Conservation (phyloP, 495 filamentous ascomycete genomes). For the Cercophora samala region DNA sequence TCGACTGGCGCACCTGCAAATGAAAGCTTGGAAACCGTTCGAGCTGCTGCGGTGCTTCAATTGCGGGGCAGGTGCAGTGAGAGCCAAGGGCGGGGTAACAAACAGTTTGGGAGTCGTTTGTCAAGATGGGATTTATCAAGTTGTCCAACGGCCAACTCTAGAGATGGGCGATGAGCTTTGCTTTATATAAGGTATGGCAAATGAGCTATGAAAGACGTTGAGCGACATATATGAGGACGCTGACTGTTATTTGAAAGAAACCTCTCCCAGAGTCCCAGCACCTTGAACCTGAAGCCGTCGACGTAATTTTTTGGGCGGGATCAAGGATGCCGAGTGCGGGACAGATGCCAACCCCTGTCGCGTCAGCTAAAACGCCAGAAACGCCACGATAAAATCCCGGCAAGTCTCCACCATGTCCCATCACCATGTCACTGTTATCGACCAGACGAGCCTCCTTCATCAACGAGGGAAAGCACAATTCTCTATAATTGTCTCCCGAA, state of each 20-base stretch:
- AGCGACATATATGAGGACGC: not conserved
- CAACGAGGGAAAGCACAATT: not conserved
- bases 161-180: not conserved
- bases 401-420: conserved; percentile 1
- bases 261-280: not conserved
- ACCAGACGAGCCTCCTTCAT: not conserved
- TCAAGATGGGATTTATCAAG: no score
- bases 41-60: conserved; percentile 10
- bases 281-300: conserved; percentile 15
- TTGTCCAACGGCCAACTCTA: not conserved
- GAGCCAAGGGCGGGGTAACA: conserved; percentile 24
- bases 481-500: not conserved
- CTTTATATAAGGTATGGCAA: not conserved
- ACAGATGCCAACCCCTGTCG: conserved; percentile 16
- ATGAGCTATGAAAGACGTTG: not conserved
- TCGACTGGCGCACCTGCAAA: conserved; percentile 4
- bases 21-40: conserved; percentile 4
- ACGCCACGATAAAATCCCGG: conserved; percentile 33
- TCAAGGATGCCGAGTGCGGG: conserved; percentile 25
- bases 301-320: conserved; percentile 31
- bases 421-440: conserved; percentile 5
- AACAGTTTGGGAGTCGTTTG: not conserved
- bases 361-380: conserved; percentile 10
- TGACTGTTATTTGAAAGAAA: not conserved
- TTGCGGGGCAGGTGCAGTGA: conserved; percentile 25